phyloP scores from a whole-genome alignment of 257 asterid genomes.

The Nyctanthes arbortristis region DNA sequence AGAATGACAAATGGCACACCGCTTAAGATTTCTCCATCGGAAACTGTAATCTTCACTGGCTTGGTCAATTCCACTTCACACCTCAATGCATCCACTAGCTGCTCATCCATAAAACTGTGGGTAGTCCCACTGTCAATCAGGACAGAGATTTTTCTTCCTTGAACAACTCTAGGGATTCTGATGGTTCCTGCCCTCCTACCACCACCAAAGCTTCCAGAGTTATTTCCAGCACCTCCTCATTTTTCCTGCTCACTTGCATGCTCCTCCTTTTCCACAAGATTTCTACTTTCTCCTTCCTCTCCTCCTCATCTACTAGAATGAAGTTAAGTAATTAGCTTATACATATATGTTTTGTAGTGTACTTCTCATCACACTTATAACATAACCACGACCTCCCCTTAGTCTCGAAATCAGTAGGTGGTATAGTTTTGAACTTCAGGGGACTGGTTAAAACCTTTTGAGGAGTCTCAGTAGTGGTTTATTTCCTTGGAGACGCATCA shows the following conservation, averaged over 20 bases:
- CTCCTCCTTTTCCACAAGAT: background rate
- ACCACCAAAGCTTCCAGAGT: background rate
- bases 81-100: background rate
- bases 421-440: background rate
- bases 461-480: background rate
- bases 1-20: background rate
- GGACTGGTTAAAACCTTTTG: too few species aligned
- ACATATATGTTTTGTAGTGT: background rate
- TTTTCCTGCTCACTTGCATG: too few species aligned
- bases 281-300: background rate
- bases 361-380: background rate
- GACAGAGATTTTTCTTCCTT: background rate
- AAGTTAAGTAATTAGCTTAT: background rate
- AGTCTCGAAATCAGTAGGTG: background rate
- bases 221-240: background rate
- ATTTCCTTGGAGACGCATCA: background rate
- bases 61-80: background rate
- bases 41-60: background rate
- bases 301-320: background rate
- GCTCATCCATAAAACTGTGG: background rate
- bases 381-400: background rate
- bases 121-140: background rate
- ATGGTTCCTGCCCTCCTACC: background rate
- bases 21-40: background rate
- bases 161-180: background rate